Base-by-base conservation (phyloP, 805 yeast genomes). In the Nematodospora valgi region DNA sequence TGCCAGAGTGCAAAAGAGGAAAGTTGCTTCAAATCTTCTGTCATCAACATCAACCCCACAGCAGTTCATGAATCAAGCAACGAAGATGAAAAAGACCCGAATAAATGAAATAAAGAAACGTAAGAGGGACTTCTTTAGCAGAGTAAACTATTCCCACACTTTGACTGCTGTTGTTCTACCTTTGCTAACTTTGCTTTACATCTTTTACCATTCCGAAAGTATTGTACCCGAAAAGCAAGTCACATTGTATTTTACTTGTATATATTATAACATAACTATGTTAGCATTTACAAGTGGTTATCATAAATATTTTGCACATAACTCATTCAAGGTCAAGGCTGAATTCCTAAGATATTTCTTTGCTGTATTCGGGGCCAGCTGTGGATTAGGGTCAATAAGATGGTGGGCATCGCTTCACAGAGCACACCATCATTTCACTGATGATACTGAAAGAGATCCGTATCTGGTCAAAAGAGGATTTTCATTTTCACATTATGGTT, bases 401-500 rank as follows among this genome's bases (percentile, higher is more conserved):
- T 74, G 82, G 74, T 87, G 95, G 95, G 81, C 85, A 15, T 69
- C 81, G 11, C 70, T 85, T 30, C 98, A 89, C 64, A 68, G 95
- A 40, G 88, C 93, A 4, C 97, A 89, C 62, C 97, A 89, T 59
- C 76, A 91, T 39, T 85, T 34, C 57, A 81, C 93, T 27, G 72
- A 66, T 41, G 96, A 89, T 53, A 82, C 94, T 0, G 95, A 86
- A 41, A 72, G 74, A 49, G 98, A 89, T 58, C 97, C 98, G 1
- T 87, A 86, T 59, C 80, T 80, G 51, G 81, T 84, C 24, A 76
- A 89, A 52, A 72, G 84, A 40, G 96, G 97, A 0, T 72, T 87
- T 48, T 60, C 74, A 49, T 88, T 78, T 74, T 78, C 91, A 22
- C 96, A 88, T 60, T 68, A 87, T 62, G 97, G 96, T 3, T 89